A percentile compares a stretch with the other conserved stretches of the same genome.
Conservation (phyloP, 1,139 yeast genomes). For the Pichia sp. region DNA sequence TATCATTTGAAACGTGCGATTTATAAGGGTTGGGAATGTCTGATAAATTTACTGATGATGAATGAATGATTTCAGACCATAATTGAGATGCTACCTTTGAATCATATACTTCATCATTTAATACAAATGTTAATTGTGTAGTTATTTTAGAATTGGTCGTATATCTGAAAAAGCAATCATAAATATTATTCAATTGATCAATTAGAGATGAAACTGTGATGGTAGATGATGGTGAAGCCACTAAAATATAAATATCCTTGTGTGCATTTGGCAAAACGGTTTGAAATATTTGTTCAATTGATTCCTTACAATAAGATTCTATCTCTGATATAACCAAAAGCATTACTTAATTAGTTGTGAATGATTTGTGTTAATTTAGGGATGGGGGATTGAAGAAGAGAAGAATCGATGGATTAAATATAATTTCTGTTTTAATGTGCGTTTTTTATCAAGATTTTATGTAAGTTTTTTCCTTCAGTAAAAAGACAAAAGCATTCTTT, state of each 20-base stretch:
- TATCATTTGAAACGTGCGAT: neutral
- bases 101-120: conserved; percentile 4
- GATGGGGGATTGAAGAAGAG: neutral
- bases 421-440: neutral
- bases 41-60: neutral
- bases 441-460: neutral
- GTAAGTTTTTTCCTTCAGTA: neutral
- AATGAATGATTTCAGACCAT: conserved; percentile 3
- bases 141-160: neutral
- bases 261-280: neutral
- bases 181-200: conserved; percentile 4
- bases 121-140: neutral
- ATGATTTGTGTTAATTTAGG: neutral
- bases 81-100: neutral
- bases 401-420: neutral
- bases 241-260: neutral
- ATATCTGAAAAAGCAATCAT: conserved; percentile 1
- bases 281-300: neutral
- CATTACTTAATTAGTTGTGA: neutral
- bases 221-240: neutral
- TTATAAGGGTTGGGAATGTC: neutral
- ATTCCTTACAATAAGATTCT: conserved; percentile 1
- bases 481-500: neutral
- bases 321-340: conserved; percentile 5
- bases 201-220: conserved; percentile 3